Percentiles rank a stretch among this genome's conserved stretches.
These are phyloP conservation scores for Hypoxylon sp. DNA, from an alignment of 2,329 filamentous ascomycete genomes.

Conservation along the genomic window DNA sequence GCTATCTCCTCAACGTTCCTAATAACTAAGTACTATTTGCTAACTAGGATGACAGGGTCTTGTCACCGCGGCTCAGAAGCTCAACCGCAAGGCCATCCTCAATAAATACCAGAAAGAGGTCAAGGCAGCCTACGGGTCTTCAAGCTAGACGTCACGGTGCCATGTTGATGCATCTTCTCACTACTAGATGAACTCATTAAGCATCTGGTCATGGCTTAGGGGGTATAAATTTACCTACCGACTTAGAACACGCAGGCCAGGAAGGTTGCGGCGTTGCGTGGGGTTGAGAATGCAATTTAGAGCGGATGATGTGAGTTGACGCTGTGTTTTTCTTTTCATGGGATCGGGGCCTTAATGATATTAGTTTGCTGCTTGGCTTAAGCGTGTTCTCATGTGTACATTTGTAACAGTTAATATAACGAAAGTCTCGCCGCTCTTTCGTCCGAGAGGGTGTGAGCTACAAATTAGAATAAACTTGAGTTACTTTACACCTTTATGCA, in stretches of 20 bases:
- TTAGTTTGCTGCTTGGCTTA: constrained; percentile 6
- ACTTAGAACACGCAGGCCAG: neutral
- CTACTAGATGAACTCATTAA: neutral
- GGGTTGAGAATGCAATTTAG: constrained; percentile 2
- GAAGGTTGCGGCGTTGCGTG: neutral
- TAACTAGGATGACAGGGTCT: constrained; percentile 65
- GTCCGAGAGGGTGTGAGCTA: neutral
- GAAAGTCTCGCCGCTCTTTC: neutral
- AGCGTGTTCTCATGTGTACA: constrained; percentile 15
- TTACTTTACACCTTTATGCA: neutral
- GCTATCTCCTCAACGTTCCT: constrained; percentile 52
- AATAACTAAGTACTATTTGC: constrained; percentile 27
- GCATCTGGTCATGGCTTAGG: neutral
- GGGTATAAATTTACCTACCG: neutral
- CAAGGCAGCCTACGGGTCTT: constrained; percentile 69
- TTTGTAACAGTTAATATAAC: constrained; percentile 14
- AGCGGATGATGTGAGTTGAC: constrained; percentile 3
- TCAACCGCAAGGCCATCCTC: constrained; percentile 78
- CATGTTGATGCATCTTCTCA: neutral
- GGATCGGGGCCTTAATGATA: constrained; percentile 2
- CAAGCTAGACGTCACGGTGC: constrained; percentile 44
- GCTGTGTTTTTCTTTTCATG: constrained; percentile 5
- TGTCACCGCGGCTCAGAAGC: constrained; percentile 79
- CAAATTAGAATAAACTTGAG: constrained; percentile 1
- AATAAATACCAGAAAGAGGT: constrained; percentile 74